Percentiles rank a stretch among this genome's conserved stretches.
Evolutionary conservation across 495 filamentous ascomycete species (phyloP).

Genomic region (Penicillium waksmanii): DNA sequence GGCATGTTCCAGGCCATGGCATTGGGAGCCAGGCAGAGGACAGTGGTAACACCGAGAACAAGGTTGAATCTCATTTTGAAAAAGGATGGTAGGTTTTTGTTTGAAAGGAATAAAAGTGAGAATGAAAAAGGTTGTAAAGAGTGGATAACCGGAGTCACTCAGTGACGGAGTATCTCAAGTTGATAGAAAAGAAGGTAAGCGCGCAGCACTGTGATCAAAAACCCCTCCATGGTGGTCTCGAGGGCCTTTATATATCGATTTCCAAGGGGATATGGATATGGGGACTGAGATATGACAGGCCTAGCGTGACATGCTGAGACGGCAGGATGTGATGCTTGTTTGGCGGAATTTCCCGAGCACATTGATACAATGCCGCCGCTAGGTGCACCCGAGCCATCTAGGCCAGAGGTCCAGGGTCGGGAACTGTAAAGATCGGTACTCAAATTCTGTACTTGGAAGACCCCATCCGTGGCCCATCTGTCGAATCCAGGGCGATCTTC

Average conservation of each 20-base stretch:
- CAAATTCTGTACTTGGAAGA: constrained; percentile 8
- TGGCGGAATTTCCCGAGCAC: neutral
- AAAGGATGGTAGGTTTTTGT: constrained; percentile 11
- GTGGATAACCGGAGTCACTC: constrained; percentile 24
- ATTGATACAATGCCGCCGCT: constrained; percentile 9
- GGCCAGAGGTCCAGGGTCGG: constrained; percentile 6
- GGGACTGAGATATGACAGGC: neutral
- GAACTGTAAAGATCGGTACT: constrained; percentile 19
- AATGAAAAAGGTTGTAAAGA: constrained; percentile 21
- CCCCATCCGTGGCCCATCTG: constrained; percentile 7
- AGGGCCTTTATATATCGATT: constrained; percentile 23
- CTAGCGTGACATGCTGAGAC: neutral
- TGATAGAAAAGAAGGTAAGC: constrained; percentile 28
- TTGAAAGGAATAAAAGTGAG: constrained; percentile 2
- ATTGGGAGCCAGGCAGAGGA: constrained; percentile 29
- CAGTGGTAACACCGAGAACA: constrained; percentile 33
- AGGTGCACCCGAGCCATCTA: constrained; percentile 16
- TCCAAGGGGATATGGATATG: neutral
- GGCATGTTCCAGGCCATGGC: constrained; percentile 25
- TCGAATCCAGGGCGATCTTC: constrained; percentile 16
- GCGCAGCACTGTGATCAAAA: constrained; percentile 33
- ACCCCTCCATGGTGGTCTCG: constrained; percentile 3
- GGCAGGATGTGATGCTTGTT: neutral
- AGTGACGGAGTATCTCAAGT: constrained; percentile 22
- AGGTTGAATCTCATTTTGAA: constrained; percentile 39